Conservation (phyloP, 2,329 filamentous ascomycete species). For the Colletotrichum sojae region DNA sequence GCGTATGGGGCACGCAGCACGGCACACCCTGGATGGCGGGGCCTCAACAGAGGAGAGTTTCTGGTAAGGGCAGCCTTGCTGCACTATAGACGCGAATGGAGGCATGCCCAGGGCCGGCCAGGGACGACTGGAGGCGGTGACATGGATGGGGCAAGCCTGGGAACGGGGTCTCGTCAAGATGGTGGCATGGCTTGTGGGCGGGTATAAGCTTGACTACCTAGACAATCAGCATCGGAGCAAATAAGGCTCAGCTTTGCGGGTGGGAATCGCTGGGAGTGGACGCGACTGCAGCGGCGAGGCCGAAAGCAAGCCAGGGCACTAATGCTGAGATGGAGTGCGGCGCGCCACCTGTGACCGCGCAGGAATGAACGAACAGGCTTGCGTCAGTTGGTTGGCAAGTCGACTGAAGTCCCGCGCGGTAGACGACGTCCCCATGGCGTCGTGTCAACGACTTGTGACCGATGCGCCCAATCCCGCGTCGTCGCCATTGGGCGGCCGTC, state of each 20-base stretch:
- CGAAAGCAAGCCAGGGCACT: slow-evolving; percentile 26
- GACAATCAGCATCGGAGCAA: not conserved
- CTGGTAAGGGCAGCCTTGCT: slow-evolving; percentile 9
- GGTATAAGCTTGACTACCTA: slow-evolving; percentile 3
- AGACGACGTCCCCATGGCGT: slow-evolving; percentile 4
- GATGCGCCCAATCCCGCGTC: not conserved
- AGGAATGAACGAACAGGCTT: not conserved
- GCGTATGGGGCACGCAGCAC: slow-evolving; percentile 2
- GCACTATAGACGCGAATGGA: slow-evolving; percentile 8
- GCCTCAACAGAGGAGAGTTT: slow-evolving; percentile 15
- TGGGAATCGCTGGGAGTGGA: slow-evolving; percentile 15
- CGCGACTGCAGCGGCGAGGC: slow-evolving; percentile 29
- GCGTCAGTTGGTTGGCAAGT: not conserved
- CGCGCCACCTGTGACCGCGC: not conserved
- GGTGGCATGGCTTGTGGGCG: not conserved
- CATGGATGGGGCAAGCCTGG: slow-evolving; percentile 8
- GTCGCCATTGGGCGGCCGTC: slow-evolving; percentile 2
- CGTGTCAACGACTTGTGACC: not conserved
- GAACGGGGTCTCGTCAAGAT: not conserved
- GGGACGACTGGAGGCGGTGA: slow-evolving; percentile 4
- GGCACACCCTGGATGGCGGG: slow-evolving; percentile 3
- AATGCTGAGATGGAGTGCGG: slow-evolving; percentile 16
- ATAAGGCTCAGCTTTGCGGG: slow-evolving; percentile 20
- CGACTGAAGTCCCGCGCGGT: slow-evolving; percentile 2
- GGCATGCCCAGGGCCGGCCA: not conserved